These are phyloP conservation scores for Tetrastigma voinierianum DNA, from an alignment of 164 flowering plant genomes.

Conservation along the genomic window DNA sequence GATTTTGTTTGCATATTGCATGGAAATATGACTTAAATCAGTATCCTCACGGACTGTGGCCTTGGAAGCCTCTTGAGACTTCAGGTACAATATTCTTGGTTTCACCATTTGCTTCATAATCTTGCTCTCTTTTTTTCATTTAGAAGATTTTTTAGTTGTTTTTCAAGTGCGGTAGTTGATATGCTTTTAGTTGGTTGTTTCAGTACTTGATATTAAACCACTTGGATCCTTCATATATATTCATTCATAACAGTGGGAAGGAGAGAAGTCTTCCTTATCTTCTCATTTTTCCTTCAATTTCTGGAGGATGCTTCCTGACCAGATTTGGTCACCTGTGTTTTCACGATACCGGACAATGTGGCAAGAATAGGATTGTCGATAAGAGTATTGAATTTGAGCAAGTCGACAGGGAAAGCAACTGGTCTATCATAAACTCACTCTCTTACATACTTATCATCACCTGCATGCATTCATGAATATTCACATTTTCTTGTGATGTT, in stretches of 20 bases:
- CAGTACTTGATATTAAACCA: conserved; percentile 55
- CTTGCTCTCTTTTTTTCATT: no score
- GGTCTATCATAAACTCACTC: conserved; percentile 11
- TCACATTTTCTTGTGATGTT: no score
- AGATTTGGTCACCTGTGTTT: conserved; percentile 49
- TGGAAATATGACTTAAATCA: no score
- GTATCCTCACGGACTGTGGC: no score
- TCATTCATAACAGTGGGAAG: conserved; percentile 14
- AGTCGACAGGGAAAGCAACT: conserved; percentile 32
- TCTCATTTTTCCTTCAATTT: conserved; percentile 21
- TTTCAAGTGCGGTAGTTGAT: no score
- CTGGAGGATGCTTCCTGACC: conserved; percentile 44
- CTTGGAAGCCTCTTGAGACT: no score
- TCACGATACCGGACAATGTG: conserved; percentile 56
- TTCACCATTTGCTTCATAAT: no score
- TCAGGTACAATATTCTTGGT: no score
- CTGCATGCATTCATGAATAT: neutral
- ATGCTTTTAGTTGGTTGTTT: no score
- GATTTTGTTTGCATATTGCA: no score
- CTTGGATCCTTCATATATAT: conserved; percentile 43
- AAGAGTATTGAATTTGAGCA: conserved; percentile 39
- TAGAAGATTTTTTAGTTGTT: no score
- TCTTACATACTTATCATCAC: neutral
- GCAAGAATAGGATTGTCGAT: conserved; percentile 41
- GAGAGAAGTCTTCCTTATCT: conserved; percentile 29